Conservation (phyloP, 169 alveolate species). For the Cyclospora cayetanensis region DNA sequence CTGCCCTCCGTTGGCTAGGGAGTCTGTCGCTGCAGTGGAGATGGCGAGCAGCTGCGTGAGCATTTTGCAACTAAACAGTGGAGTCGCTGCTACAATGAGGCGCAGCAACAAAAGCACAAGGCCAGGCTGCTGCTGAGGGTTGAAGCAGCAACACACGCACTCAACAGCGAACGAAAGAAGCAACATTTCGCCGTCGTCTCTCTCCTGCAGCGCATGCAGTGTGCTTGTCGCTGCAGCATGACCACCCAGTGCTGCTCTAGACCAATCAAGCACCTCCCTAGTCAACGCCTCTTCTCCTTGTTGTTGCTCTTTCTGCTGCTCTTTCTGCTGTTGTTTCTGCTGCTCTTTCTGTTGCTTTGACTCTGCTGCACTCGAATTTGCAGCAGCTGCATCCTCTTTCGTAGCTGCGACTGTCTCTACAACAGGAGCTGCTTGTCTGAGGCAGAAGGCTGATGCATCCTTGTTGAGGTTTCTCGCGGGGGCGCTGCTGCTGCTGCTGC, state of each 20-base stretch:
- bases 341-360: background rate
- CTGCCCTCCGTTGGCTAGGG: background rate
- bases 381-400: background rate
- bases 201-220: conserved; percentile 18
- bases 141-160: conserved; percentile 35
- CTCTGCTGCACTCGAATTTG: background rate
- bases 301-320: background rate
- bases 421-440: too few relatives aligned
- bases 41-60: conserved; percentile 23
- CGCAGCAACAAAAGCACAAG: background rate
- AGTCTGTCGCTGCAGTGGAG: conserved; percentile 18
- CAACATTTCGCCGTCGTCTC: background rate
- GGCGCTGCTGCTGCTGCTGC: background rate
- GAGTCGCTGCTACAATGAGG: background rate
- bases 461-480: too few relatives aligned
- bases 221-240: conserved; percentile 7
- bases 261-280: background rate
- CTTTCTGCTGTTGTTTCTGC: background rate
- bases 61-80: background rate
- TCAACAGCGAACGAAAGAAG: conserved; percentile 4
- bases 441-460: too few relatives aligned
- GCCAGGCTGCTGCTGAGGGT: conserved; percentile 24
- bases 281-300: background rate
- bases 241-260: background rate
- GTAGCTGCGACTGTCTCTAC: background rate